Conservation (phyloP, 805 yeast species). For the Teunomyces gatunensis region DNA sequence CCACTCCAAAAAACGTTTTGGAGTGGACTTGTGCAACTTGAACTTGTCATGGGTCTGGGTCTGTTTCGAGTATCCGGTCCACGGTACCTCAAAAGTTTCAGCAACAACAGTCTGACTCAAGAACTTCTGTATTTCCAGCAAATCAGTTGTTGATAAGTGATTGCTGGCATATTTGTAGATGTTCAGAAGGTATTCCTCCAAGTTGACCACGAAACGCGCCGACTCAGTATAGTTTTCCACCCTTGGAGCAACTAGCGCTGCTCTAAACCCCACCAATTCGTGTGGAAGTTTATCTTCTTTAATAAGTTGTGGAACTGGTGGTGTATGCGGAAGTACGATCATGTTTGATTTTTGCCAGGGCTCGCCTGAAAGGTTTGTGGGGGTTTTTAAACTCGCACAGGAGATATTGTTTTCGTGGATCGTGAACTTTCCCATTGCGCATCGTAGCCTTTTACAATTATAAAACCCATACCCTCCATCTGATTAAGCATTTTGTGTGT, state of each 20-base stretch:
- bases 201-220: slow-evolving; percentile 27
- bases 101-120: slow-evolving; percentile 5
- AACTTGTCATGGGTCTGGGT: background rate
- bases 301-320: slow-evolving; percentile 22
- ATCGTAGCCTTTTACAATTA: background rate
- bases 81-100: slow-evolving; percentile 12
- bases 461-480: background rate
- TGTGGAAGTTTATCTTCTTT: slow-evolving; percentile 6
- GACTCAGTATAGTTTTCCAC: slow-evolving; percentile 20
- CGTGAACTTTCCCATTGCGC: background rate
- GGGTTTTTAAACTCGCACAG: background rate
- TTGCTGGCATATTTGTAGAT: slow-evolving; percentile 15
- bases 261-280: slow-evolving; percentile 15
- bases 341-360: slow-evolving; percentile 9
- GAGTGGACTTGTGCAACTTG: background rate
- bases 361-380: background rate
- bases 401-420: background rate
- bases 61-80: slow-evolving; percentile 12
- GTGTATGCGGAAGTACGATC: slow-evolving; percentile 36
- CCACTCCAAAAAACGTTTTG: slow-evolving; percentile 22
- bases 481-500: background rate
- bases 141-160: background rate
- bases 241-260: slow-evolving; percentile 12
- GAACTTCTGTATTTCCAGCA: slow-evolving; percentile 4
- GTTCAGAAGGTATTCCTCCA: slow-evolving; percentile 35